phyloP scores from a whole-genome alignment of 345 rosid genomes.

The Populus tremula region DNA sequence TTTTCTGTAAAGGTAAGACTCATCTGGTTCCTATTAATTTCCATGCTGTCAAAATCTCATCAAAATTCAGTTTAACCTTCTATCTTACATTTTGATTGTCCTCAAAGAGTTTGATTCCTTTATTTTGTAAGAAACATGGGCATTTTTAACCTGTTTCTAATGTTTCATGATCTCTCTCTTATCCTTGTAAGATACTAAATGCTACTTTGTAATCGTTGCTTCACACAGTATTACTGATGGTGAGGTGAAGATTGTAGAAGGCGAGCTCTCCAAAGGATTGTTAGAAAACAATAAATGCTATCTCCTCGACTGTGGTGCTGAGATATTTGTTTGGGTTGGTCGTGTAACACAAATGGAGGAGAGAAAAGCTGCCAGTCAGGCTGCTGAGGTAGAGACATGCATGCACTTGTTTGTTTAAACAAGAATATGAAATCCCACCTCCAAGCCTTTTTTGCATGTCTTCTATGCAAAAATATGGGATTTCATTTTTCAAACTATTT shows the following conservation, averaged over 20 bases:
- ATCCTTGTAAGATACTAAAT: conserved; percentile 20
- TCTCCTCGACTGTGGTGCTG: conserved; percentile 78
- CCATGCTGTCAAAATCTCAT: background rate
- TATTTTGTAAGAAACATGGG: background rate
- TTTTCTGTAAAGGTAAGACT: background rate
- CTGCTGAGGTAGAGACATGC: conserved; percentile 65
- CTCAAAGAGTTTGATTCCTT: background rate
- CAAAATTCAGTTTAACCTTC: background rate
- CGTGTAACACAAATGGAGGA: conserved; percentile 96
- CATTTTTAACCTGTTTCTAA: background rate
- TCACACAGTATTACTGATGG: conserved; percentile 62
- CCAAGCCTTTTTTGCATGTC: background rate
- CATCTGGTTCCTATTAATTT: background rate
- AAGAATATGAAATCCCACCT: conserved; percentile 24
- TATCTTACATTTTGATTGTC: background rate
- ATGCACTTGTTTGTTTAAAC: conserved; percentile 7
- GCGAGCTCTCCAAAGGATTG: conserved; percentile 70
- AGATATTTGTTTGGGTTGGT: conserved; percentile 96
- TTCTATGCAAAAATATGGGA: background rate
- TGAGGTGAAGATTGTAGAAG: conserved; percentile 56
- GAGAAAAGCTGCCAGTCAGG: conserved; percentile 82
- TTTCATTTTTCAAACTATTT: conserved; percentile 27
- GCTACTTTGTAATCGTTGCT: conserved; percentile 17
- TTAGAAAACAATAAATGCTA: conserved; percentile 85
- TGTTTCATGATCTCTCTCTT: background rate